A percentile compares a stretch with the other conserved stretches of the same genome.
Conservation (phyloP, 306 rosid species). For the Rosa chinensis region DNA sequence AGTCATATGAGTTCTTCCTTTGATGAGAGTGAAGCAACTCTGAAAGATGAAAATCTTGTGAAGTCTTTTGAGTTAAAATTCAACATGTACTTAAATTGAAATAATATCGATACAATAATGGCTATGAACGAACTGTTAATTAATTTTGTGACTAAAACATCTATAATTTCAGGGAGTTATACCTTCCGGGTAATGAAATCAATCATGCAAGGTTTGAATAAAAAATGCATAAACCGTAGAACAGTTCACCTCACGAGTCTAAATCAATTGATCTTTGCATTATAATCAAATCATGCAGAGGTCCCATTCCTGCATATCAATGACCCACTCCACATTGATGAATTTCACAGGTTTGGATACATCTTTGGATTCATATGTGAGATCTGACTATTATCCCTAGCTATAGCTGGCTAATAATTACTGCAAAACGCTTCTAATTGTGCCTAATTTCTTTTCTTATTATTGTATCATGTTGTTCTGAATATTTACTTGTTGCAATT, state of each 20-base stretch:
- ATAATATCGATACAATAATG: too few species aligned
- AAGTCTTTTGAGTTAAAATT: too few species aligned
- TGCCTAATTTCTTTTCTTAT: background rate
- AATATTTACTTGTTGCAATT: background rate
- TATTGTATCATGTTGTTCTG: background rate
- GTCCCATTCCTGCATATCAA: constrained; percentile 34
- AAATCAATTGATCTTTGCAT: constrained; percentile 26
- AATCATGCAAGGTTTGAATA: background rate
- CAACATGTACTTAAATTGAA: too few species aligned
- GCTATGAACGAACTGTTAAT: too few species aligned
- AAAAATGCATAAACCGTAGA: constrained; percentile 12
- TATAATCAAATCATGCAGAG: constrained; percentile 33
- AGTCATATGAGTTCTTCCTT: too few species aligned
- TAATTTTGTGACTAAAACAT: background rate
- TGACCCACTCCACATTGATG: constrained; percentile 48
- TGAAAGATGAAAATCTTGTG: too few species aligned
- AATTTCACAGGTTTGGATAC: constrained; percentile 39
- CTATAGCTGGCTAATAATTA: background rate
- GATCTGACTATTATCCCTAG: background rate
- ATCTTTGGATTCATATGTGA: constrained; percentile 1
- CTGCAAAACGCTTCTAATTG: background rate
- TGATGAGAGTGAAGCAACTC: too few species aligned
- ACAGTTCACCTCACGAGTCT: constrained; percentile 3
- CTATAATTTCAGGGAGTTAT: background rate
- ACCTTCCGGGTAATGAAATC: background rate